Evolutionary conservation across 306 rosid species (phyloP).

Genomic region (Comarum palustre): DNA sequence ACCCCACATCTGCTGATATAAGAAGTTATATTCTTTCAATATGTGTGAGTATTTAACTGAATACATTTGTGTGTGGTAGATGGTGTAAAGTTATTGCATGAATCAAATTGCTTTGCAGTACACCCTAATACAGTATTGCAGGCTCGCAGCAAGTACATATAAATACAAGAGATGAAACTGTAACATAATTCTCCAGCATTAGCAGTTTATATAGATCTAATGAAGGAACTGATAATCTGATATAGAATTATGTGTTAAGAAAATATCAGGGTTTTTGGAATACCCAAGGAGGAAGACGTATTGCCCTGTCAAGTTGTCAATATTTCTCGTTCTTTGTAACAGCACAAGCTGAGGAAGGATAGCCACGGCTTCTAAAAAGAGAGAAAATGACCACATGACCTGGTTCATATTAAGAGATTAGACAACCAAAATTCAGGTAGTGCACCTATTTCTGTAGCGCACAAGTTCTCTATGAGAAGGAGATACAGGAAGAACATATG

Average conservation of each 20-base stretch:
- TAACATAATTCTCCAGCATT: not conserved
- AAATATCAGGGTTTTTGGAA: conserved; percentile 14
- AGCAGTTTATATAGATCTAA: not conserved
- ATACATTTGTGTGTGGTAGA: too few relatives aligned
- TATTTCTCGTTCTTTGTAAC: conserved; percentile 84
- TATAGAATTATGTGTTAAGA: not conserved
- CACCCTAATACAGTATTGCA: not conserved
- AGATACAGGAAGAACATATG: not conserved
- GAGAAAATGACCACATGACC: conserved; percentile 89
- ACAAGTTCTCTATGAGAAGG: not conserved
- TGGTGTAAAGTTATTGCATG: too few relatives aligned
- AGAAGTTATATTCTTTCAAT: not conserved
- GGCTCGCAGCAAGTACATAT: not conserved
- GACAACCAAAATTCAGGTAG: conserved; percentile 1
- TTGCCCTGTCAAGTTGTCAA: conserved; percentile 91
- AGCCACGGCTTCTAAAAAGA: conserved; percentile 86
- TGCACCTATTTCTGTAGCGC: not conserved
- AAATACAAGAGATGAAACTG: not conserved
- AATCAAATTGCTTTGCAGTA: too few relatives aligned
- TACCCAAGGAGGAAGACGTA: conserved; percentile 89
- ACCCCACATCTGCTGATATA: not conserved
- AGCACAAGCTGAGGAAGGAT: conserved; percentile 86
- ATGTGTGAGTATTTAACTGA: not conserved
- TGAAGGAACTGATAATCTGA: not conserved
- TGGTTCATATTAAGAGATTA: conserved; percentile 28